phyloP scores from a whole-genome alignment of 1,284 basidiomycete species.

The Rhizoctonia solani region DNA sequence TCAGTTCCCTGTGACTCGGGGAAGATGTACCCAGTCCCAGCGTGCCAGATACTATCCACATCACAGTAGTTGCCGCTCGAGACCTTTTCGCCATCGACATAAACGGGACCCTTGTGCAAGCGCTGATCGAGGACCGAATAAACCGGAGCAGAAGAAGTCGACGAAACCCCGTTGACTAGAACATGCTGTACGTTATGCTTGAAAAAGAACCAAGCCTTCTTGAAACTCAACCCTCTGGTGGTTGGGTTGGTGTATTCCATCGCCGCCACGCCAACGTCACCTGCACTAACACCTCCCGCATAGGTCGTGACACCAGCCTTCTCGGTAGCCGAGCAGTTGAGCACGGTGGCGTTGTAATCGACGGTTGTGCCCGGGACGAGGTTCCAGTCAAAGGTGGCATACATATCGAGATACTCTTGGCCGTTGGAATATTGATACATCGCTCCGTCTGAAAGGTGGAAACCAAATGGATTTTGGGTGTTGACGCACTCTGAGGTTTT shows the following conservation, averaged over 20 bases:
- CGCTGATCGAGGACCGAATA: constrained; percentile 69
- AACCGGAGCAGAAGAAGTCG: constrained; percentile 53
- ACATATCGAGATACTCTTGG: constrained; percentile 68
- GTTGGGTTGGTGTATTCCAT: constrained; percentile 52
- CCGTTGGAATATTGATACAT: constrained; percentile 65
- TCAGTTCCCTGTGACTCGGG: background rate
- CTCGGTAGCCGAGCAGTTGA: constrained; percentile 51
- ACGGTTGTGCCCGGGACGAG: constrained; percentile 69
- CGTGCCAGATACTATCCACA: constrained; percentile 59
- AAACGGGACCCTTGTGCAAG: constrained; percentile 50
- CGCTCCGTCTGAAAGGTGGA: constrained; percentile 68
- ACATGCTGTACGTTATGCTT: constrained; percentile 63
- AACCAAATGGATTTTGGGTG: constrained; percentile 63
- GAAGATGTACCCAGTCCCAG: constrained; percentile 59
- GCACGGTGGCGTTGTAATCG: constrained; percentile 58
- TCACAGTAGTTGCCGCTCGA: constrained; percentile 46
- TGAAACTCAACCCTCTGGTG: constrained; percentile 60
- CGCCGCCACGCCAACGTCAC: constrained; percentile 35
- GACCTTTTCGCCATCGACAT: constrained; percentile 50
- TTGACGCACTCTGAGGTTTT: constrained; percentile 68
- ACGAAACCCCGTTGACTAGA: constrained; percentile 58
- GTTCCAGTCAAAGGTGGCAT: constrained; percentile 73
- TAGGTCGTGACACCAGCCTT: constrained; percentile 56
- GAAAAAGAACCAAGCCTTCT: constrained; percentile 75
- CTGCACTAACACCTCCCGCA: constrained; percentile 57